Conservation (phyloP, 805 yeast species). For the Starmerella apis region DNA sequence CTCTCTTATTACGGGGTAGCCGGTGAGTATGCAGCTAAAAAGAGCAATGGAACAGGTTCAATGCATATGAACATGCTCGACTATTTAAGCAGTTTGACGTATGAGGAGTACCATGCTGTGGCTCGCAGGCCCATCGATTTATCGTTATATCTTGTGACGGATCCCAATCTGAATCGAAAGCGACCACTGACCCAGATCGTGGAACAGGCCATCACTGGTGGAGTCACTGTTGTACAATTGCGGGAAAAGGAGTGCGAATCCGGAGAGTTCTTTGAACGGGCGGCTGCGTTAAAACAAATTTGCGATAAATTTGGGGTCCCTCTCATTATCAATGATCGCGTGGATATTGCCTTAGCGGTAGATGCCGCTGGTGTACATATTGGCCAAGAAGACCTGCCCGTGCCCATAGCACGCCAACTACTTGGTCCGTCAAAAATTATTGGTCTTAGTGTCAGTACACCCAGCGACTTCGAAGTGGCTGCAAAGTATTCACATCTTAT, state of each 20-base stretch:
- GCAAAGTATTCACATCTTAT: conserved; percentile 3
- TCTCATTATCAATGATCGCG: conserved; percentile 70
- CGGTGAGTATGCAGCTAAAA: conserved; percentile 22
- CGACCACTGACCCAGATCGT: conserved; percentile 14
- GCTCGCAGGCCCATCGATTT: conserved; percentile 20
- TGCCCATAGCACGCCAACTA: conserved; percentile 45
- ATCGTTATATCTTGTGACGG: conserved; percentile 24
- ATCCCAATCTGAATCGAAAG: conserved; percentile 18
- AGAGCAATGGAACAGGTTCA: conserved; percentile 20
- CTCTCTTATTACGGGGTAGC: conserved; percentile 22
- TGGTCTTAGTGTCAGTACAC: conserved; percentile 64
- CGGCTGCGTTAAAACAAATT: conserved; percentile 47
- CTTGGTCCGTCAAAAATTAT: conserved; percentile 66
- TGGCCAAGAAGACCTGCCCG: conserved; percentile 81
- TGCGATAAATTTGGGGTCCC: conserved; percentile 58
- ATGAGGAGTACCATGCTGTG: conserved; percentile 8
- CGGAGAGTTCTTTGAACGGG: conserved; percentile 52
- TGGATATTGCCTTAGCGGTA: conserved; percentile 80
- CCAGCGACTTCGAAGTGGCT: conserved; percentile 41
- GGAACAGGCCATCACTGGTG: conserved; percentile 49
- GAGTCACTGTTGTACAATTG: conserved; percentile 72
- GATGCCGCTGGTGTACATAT: conserved; percentile 89
- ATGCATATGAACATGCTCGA: conserved; percentile 22
- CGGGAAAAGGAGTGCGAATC: conserved; percentile 71
- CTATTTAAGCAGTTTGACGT: conserved; percentile 18